Evolutionary conservation across 2,329 filamentous ascomycete species (phyloP).

Genomic region (Penicillium sp.): DNA sequence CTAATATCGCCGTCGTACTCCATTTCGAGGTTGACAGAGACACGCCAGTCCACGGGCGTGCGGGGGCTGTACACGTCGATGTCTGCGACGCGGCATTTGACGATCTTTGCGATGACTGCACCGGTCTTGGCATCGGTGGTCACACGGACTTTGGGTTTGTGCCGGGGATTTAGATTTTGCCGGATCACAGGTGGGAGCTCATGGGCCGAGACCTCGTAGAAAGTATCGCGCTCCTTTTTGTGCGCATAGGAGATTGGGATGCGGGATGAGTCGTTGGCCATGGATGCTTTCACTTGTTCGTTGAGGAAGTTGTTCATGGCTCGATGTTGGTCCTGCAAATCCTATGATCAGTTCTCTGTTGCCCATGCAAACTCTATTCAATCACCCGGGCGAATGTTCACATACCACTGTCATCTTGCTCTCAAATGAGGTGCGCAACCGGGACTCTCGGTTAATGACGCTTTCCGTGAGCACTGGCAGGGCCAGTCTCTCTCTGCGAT

Average conservation of each 20-base stretch:
- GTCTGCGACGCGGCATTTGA: constrained; percentile 87
- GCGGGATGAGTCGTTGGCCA: constrained; percentile 39
- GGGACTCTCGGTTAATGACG: constrained; percentile 60
- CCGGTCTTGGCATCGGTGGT: constrained; percentile 74
- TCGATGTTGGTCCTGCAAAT: constrained; percentile 71
- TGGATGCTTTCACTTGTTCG: constrained; percentile 58
- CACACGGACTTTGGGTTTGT: constrained; percentile 68
- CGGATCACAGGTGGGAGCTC: constrained; percentile 67
- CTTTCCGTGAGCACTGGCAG: constrained; percentile 71
- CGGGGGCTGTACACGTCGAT: constrained; percentile 82
- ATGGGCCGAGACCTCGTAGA: constrained; percentile 70
- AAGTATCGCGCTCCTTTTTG: constrained; percentile 77
- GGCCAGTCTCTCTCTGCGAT: constrained; percentile 68
- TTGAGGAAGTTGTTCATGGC: constrained; percentile 85
- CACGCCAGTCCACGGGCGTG: constrained; percentile 81
- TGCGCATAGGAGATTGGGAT: constrained; percentile 72
- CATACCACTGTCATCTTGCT: constrained; percentile 89
- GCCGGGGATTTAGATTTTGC: constrained; percentile 59
- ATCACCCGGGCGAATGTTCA: constrained; percentile 7
- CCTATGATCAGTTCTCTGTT: constrained; percentile 7
- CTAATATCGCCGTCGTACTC: constrained; percentile 71
- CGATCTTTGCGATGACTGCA: constrained; percentile 74
- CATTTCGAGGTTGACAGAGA: constrained; percentile 95
- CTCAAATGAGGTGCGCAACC: constrained; percentile 66
- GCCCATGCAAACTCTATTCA: neutral